Evolutionary conservation across 352 stramenopile genomes (phyloP).

Genomic region (Halophytophthora polymorphica): DNA sequence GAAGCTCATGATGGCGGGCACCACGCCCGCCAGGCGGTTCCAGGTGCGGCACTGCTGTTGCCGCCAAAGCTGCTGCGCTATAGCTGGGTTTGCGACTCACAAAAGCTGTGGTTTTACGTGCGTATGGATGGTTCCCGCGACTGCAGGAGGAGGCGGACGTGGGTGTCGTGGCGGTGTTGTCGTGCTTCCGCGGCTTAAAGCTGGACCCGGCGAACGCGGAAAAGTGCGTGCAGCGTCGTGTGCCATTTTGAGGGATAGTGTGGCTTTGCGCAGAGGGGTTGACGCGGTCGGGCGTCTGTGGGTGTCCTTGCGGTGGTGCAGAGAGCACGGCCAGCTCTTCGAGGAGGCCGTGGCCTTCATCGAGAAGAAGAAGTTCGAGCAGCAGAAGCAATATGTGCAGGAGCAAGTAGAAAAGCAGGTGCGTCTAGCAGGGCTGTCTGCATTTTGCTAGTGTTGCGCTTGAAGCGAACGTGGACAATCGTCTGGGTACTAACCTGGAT

Average conservation of each 20-base stretch:
- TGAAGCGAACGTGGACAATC: no score
- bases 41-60: constrained; percentile 35
- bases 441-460: not conserved
- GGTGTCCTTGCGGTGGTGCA: constrained; percentile 13
- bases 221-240: constrained; percentile 25
- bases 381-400: constrained; percentile 78
- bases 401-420: constrained; percentile 59
- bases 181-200: constrained; percentile 70
- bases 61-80: no score
- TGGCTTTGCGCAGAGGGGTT: not conserved
- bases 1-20: constrained; percentile 74
- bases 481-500: not conserved
- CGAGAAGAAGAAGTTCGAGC: constrained; percentile 75
- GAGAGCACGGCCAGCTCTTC: constrained; percentile 70
- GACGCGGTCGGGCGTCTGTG: not conserved
- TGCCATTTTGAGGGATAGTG: not conserved
- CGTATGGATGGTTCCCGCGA: no score
- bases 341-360: constrained; percentile 66
- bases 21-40: constrained; percentile 76
- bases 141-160: constrained; percentile 78
- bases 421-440: not conserved
- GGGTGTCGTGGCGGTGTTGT: constrained; percentile 73
- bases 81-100: not conserved
- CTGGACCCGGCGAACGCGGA: constrained; percentile 40
- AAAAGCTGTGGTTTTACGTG: not conserved